A percentile compares a stretch with the other conserved stretches of the same genome.
phyloP scores from a whole-genome alignment of 495 filamentous ascomycete species.

The Jackrogersella multiformis region DNA sequence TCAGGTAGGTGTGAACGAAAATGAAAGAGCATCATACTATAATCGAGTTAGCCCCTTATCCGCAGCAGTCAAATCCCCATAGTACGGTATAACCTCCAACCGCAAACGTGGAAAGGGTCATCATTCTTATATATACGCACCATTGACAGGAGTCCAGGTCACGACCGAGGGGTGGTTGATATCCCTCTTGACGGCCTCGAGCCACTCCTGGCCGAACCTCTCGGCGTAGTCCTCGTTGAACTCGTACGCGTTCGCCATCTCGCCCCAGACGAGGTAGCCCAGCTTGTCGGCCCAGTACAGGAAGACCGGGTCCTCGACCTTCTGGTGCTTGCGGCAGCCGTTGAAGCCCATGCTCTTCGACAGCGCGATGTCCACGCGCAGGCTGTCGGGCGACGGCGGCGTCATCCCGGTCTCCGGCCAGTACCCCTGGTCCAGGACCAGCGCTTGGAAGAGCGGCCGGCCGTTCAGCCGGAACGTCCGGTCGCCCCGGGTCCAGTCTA shows the following conservation, averaged over 20 bases:
- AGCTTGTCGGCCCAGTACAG: conserved; percentile 49
- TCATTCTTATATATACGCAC: conserved; percentile 14
- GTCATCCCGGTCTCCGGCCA: conserved; percentile 69
- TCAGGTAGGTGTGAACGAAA: too few species aligned
- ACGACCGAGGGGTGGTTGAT: conserved; percentile 69
- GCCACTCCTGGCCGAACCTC: conserved; percentile 65
- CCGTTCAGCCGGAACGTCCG: conserved; percentile 66
- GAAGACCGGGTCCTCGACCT: conserved; percentile 51
- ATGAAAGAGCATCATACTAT: too few species aligned
- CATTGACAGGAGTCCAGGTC: conserved; percentile 70
- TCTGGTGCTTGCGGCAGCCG: conserved; percentile 66
- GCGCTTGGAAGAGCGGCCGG: conserved; percentile 65
- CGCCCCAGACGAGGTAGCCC: conserved; percentile 50
- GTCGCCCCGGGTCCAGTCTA: conserved; percentile 59
- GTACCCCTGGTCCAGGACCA: conserved; percentile 68
- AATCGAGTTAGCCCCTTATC: conserved; percentile 14
- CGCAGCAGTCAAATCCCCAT: neutral
- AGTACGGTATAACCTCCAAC: too few species aligned
- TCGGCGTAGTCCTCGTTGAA: conserved; percentile 62
- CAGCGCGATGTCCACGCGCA: conserved; percentile 63
- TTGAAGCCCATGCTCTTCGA: conserved; percentile 68
- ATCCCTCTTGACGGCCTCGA: conserved; percentile 63
- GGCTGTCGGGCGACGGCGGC: conserved; percentile 62
- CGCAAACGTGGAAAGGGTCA: too few species aligned
- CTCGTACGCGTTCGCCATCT: conserved; percentile 55